Evolutionary conservation across 1,139 yeast species (phyloP), one percentile per base, ranked within the genome.

Genomic region (Protomyces pachydermus): DNA sequence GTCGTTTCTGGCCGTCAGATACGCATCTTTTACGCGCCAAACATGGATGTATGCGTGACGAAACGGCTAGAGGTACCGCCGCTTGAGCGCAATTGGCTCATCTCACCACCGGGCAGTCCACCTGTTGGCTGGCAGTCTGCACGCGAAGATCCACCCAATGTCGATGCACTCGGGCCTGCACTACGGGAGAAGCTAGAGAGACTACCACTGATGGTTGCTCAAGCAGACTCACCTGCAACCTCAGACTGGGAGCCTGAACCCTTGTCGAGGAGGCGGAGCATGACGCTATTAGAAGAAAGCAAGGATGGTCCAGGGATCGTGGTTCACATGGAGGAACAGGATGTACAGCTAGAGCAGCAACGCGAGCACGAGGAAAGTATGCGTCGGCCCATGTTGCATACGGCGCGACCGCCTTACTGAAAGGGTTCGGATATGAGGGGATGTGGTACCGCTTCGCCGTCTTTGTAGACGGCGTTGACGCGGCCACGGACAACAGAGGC

Each of bases 21-120:
- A 25, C 48, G 54, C 23, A 61, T 66, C n/a, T 68, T 56, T 56
- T 67, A 65, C 45, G 69, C 60, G 12, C 65, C 55, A 9, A 12
- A 55, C 28, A 42, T 42, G 48, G 48, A 42, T n/a, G 20, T 20
- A 0, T 10, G 20, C n/a, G 65, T 65, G 18, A 51, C 61, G n/a
- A 46, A 14, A 6, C 18, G 20, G 18, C 52, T 78, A 45, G 71
- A 72, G 61, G 73, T 77, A 37, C 81, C 81, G 1, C 79, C 75
- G 61, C 70, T 73, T 20, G 81, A 80, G 23, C 70, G 72, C 56
- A 71, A 77, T 58, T 73, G 77, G 71, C 72, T 78, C 63, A 77
- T 78, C 52, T 75, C 79, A 16, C 81, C 81, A 1, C 81, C 81
- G 8, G 78, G 80, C 4, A 74, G 78, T 45, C 81, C 81, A 1